Base-by-base conservation (phyloP, 2,329 filamentous ascomycete species). In the Colletotrichum phormii region DNA sequence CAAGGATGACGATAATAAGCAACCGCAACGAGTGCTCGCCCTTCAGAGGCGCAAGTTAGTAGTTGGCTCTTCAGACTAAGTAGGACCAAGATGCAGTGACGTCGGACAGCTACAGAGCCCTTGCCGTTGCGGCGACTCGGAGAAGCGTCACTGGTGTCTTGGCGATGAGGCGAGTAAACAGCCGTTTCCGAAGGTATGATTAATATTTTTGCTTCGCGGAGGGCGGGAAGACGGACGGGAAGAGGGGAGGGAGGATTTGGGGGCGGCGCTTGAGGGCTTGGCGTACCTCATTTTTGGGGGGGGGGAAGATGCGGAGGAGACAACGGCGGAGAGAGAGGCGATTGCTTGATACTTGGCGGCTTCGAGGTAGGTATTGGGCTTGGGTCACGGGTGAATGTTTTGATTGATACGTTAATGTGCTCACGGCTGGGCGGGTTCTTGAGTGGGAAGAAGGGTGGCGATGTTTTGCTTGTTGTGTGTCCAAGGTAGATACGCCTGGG, bases 241-340 rank as follows among this genome's bases (percentile, higher is more conserved):
- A 29, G 33, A 33, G 57, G 57, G 31, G n/a, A 24, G 31, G 13
- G 24, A 22, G n/a, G 31, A 37, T 57, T 57, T 46, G 51, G 62
- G 62, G 49, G 51, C 49, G 31, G 33, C 62, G 24, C 62, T 64
- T 55, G 33, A n/a, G 31, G 24, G 33, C 62, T 57, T 57, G 62
- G 62, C 62, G n/a, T 18, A 46, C 33, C 51, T 64, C 51, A 64
- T 54, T 24, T 31, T 60, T 60, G 12, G 15, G 31, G 31, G 31
- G 31, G 18, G 61, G 18, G n/a, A 22, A 26, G n/a, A 22, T 46
- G 24, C 29, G 22, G 12, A 4, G 24, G 42, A 18, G 60, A 49
- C 26, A 5, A 29, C 26, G 26, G 26, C 26, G 26, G 26, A 29
- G 26, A 29, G 26, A 29, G 26, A 4, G 4, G 26, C 26, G 2